Evolutionary conservation across 257 asterid species (phyloP).

Genomic region (Asclepias syriaca): DNA sequence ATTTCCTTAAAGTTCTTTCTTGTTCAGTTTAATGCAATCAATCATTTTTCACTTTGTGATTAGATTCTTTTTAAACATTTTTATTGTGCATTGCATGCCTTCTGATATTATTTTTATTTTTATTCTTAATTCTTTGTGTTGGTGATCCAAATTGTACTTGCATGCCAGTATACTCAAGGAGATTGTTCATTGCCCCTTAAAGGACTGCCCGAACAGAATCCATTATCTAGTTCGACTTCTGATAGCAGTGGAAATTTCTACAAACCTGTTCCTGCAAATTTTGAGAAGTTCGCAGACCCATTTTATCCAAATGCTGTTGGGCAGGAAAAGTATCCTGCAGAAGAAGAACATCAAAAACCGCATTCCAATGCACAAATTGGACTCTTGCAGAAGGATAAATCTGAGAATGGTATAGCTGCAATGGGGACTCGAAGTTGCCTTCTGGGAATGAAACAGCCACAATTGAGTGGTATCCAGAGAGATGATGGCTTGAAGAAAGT

Average conservation of each 20-base stretch:
- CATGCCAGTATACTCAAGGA: constrained; percentile 28
- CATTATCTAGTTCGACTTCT: constrained; percentile 20
- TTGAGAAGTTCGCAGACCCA: constrained; percentile 29
- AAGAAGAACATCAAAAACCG: constrained; percentile 38
- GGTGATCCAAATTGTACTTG: not conserved
- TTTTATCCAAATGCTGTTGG: constrained; percentile 32
- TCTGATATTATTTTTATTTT: not conserved
- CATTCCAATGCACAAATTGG: constrained; percentile 34
- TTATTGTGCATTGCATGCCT: not conserved
- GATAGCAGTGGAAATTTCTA: constrained; percentile 29
- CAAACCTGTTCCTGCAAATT: constrained; percentile 35
- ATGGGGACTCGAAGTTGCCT: constrained; percentile 44
- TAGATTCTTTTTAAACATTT: not conserved
- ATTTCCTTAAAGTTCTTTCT: not conserved
- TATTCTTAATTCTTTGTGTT: not conserved
- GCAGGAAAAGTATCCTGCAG: constrained; percentile 40
- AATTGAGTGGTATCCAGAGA: constrained; percentile 45
- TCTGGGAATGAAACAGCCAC: constrained; percentile 47
- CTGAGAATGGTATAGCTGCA: constrained; percentile 36
- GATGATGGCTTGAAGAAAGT: constrained; percentile 87
- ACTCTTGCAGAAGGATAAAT: constrained; percentile 27
- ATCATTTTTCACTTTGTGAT: not conserved
- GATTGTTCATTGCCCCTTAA: constrained; percentile 23
- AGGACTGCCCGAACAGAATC: constrained; percentile 28
- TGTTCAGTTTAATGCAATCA: not conserved